These are phyloP conservation scores for Roridomyces roridus DNA, from an alignment of 768 basidiomycete genomes.

Conservation along the genomic window DNA sequence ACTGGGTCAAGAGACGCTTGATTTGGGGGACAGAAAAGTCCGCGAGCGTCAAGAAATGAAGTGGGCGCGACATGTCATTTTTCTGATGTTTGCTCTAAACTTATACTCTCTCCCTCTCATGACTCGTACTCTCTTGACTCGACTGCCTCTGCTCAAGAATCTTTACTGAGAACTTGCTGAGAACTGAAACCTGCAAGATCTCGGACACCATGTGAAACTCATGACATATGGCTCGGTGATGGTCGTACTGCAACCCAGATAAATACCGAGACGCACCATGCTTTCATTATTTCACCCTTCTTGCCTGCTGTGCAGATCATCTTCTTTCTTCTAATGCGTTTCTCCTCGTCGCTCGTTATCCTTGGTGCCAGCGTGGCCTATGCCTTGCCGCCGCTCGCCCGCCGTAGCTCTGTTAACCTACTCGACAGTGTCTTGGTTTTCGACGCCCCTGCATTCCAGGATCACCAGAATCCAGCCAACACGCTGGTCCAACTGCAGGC, in stretches of 20 bases:
- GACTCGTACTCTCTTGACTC: too few relatives aligned
- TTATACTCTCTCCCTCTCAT: too few relatives aligned
- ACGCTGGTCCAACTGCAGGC: constrained; percentile 41
- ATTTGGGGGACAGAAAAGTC: constrained; percentile 86
- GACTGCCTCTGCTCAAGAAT: too few relatives aligned
- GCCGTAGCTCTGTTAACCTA: constrained; percentile 25
- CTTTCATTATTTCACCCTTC: constrained; percentile 11
- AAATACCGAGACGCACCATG: too few relatives aligned
- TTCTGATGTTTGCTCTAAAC: too few relatives aligned
- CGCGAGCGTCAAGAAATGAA: constrained; percentile 87
- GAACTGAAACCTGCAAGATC: too few relatives aligned
- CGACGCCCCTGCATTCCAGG: constrained; percentile 46
- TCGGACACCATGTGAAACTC: too few relatives aligned
- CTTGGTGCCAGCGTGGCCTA: constrained; percentile 10
- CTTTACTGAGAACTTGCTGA: too few relatives aligned
- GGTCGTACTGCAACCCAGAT: too few relatives aligned
- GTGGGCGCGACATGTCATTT: constrained; percentile 30
- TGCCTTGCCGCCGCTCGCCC: constrained; percentile 15
- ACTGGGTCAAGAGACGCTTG: constrained; percentile 63
- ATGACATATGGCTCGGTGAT: too few relatives aligned
- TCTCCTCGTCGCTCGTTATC: constrained; percentile 22
- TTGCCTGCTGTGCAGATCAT: constrained; percentile 21
- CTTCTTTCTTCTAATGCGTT: constrained; percentile 15
- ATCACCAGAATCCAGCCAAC: constrained; percentile 37
- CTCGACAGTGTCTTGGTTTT: constrained; percentile 44